Conservation (phyloP, 352 stramenopile species). For the Hyaloperonospora arabidopsidis region DNA sequence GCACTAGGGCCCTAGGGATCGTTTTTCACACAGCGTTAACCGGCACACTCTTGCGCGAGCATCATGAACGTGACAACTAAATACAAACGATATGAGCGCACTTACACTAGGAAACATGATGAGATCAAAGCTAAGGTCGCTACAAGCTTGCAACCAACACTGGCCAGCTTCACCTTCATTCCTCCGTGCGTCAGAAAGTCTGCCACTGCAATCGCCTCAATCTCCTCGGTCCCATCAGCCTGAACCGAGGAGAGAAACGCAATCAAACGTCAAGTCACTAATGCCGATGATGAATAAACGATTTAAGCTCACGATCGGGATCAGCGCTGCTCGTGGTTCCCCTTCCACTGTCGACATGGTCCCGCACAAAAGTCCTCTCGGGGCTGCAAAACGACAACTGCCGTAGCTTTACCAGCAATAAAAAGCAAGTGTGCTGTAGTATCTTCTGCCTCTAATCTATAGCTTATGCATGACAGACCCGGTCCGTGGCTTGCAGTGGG, state of each 20-base stretch:
- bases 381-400: constrained; percentile 4
- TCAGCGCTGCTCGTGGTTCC: constrained; percentile 10
- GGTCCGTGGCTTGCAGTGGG: no score
- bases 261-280: neutral
- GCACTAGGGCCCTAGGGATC: constrained; percentile 41
- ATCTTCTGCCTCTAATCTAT: no score
- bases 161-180: constrained; percentile 53
- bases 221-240: constrained; percentile 73
- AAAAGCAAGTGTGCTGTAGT: neutral
- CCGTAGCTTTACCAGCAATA: neutral
- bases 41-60: neutral
- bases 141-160: constrained; percentile 45
- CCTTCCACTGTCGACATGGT: constrained; percentile 16
- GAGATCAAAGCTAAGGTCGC: constrained; percentile 46
- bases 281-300: neutral
- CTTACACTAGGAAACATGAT: constrained; percentile 56
- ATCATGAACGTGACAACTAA: no score
- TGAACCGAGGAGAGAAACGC: constrained; percentile 3
- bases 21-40: neutral
- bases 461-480: no score
- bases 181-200: constrained; percentile 61
- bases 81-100: neutral
- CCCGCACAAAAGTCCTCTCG: neutral
- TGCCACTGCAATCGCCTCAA: constrained; percentile 56
- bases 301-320: constrained; percentile 8